A percentile compares a stretch with the other conserved stretches of the same genome.
Conservation (phyloP, 345 rosid genomes). For the Arabis hirsuta region DNA sequence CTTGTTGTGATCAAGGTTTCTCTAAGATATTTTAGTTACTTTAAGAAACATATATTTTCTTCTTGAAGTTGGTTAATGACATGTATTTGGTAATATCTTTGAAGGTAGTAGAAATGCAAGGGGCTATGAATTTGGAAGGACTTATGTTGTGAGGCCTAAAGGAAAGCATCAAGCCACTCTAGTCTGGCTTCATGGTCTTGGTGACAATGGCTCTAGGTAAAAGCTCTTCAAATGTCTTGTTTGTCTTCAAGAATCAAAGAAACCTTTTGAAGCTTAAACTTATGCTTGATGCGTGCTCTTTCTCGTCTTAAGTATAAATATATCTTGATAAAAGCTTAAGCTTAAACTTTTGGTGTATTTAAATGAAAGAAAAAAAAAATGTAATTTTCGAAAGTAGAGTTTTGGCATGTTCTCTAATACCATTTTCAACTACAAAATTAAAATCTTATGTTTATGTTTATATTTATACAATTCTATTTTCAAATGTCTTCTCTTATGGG, state of each 20-base stretch:
- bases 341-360: constrained; percentile 38
- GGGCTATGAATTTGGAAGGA: constrained; percentile 75
- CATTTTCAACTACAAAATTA: constrained; percentile 41
- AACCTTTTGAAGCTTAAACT: constrained; percentile 11
- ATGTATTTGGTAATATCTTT: constrained; percentile 30
- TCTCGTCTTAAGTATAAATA: constrained; percentile 17
- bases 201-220: constrained; percentile 80
- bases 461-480: constrained; percentile 22
- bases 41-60: background rate
- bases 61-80: constrained; percentile 9
- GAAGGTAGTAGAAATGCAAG: constrained; percentile 67
- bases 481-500: constrained; percentile 39
- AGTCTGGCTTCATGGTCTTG: constrained; percentile 83
- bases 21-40: background rate
- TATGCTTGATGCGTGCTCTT: background rate
- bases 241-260: background rate
- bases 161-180: constrained; percentile 79
- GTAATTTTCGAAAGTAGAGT: constrained; percentile 46
- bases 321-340: constrained; percentile 21
- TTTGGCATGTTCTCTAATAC: constrained; percentile 54
- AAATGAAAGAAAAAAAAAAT: constrained; percentile 28
- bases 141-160: constrained; percentile 77
- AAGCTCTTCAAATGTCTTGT: constrained; percentile 15
- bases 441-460: constrained; percentile 20
- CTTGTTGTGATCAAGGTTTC: constrained; percentile 16